Conservation (phyloP, 2,329 filamentous ascomycete species). For the Hawksworthiomyces lignivorus region DNA sequence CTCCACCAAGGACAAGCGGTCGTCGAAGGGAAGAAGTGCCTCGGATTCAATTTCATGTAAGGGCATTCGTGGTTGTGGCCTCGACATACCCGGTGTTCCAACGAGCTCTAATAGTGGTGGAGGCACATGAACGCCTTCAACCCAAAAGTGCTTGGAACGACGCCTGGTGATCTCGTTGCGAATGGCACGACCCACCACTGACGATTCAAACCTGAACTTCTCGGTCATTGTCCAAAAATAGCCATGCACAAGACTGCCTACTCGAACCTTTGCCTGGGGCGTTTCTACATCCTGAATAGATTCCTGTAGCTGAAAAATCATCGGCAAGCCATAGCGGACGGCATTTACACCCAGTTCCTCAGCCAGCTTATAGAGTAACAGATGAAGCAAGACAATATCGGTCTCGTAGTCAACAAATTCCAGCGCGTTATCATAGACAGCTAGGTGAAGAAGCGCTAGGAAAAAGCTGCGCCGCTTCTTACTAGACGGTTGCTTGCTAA, state of each 20-base stretch:
- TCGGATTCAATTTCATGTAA: constrained; percentile 51
- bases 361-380: constrained; percentile 67
- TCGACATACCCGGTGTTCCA: constrained; percentile 40
- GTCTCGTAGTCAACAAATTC: constrained; percentile 64
- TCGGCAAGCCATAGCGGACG: constrained; percentile 68
- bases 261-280: constrained; percentile 64
- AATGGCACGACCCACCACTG: constrained; percentile 61
- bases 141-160: constrained; percentile 69
- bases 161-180: constrained; percentile 69
- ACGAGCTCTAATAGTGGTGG: constrained; percentile 57
- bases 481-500: constrained; percentile 11
- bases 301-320: constrained; percentile 83
- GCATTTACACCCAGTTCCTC: constrained; percentile 77
- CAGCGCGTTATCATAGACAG: constrained; percentile 80
- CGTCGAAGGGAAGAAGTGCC: constrained; percentile 66
- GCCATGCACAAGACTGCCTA: constrained; percentile 79
- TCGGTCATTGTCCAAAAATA: constrained; percentile 79
- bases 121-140: constrained; percentile 65
- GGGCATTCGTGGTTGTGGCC: constrained; percentile 37
- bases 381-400: constrained; percentile 69
- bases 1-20: constrained; percentile 63
- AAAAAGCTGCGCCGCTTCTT: constrained; percentile 59
- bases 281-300: constrained; percentile 63
- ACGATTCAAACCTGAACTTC: constrained; percentile 67
- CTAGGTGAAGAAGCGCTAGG: constrained; percentile 72